Evolutionary conservation across 129 eudicot species (phyloP).

Genomic region (Flaveria robusta): DNA sequence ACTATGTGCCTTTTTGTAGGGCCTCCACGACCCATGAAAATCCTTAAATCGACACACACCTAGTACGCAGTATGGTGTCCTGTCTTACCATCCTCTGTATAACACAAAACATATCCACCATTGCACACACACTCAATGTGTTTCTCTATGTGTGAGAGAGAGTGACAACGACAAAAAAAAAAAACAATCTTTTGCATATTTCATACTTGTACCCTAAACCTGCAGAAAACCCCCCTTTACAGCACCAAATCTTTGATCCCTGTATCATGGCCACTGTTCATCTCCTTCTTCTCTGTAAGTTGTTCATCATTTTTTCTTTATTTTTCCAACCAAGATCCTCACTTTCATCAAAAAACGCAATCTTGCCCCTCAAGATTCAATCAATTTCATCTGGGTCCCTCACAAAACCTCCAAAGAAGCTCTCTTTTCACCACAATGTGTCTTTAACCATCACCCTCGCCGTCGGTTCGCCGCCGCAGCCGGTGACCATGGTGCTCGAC

Average conservation of each 20-base stretch:
- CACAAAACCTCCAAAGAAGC: constrained; percentile 51
- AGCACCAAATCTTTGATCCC: constrained; percentile 6
- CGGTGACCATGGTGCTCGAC: constrained; percentile 78
- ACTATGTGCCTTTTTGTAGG: constrained; percentile 37
- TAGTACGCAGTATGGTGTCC: constrained; percentile 41
- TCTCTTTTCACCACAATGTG: constrained; percentile 74
- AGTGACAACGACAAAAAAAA: constrained; percentile 12
- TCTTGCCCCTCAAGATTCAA: constrained; percentile 59
- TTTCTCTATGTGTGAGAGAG: constrained; percentile 29
- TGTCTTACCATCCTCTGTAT: constrained; percentile 28
- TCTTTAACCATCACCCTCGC: constrained; percentile 65
- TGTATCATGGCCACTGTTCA: constrained; percentile 40
- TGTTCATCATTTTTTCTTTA: constrained; percentile 26
- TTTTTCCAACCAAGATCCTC: constrained; percentile 26
- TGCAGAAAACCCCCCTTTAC: constrained; percentile 38
- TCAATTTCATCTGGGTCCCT: constrained; percentile 39
- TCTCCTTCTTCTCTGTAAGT: constrained; percentile 19
- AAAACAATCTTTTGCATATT: constrained; percentile 10
- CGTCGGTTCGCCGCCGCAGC: constrained; percentile 81
- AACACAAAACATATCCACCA: constrained; percentile 32
- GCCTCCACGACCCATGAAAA: constrained; percentile 33
- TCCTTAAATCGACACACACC: constrained; percentile 36
- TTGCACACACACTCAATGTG: constrained; percentile 29
- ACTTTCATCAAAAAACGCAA: constrained; percentile 33
- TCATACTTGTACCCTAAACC: constrained; percentile 21